phyloP scores from a whole-genome alignment of 176 grass and related monocot species.

The Panicum miliaceum region DNA sequence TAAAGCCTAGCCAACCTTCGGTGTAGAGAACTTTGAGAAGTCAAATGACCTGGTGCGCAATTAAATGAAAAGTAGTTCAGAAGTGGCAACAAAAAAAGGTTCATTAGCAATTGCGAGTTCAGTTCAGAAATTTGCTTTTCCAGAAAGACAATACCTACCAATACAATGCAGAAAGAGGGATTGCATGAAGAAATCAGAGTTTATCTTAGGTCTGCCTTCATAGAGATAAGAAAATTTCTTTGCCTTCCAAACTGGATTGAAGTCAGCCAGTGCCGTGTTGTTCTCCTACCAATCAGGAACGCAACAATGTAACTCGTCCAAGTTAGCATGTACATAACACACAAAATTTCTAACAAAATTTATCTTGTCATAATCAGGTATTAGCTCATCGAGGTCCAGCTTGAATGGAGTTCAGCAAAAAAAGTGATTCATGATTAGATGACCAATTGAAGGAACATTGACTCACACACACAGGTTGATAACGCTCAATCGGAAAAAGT shows the following conservation, averaged over 20 bases:
- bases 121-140: neutral
- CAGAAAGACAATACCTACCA: constrained; percentile 42
- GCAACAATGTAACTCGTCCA: neutral
- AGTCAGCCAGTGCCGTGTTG: constrained; percentile 48
- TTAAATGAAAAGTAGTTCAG: constrained; percentile 30
- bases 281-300: constrained; percentile 53
- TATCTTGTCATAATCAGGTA: constrained; percentile 66
- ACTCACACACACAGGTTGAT: too few relatives aligned
- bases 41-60: constrained; percentile 71
- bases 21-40: constrained; percentile 54
- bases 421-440: too few relatives aligned
- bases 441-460: too few relatives aligned
- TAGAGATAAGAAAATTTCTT: constrained; percentile 89
- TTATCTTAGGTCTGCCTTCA: constrained; percentile 63
- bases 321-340: neutral
- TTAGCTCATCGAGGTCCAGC: constrained; percentile 80
- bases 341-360: constrained; percentile 11
- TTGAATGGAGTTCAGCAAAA: constrained; percentile 84
- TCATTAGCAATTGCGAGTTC: neutral
- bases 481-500: too few relatives aligned
- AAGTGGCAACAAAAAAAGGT: neutral
- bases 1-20: constrained; percentile 80
- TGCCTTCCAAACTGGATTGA: constrained; percentile 74
- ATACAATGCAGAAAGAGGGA: constrained; percentile 79
- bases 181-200: constrained; percentile 86